Conservation (phyloP, 305 asterid genomes). For the Fraxinus baroniana region DNA sequence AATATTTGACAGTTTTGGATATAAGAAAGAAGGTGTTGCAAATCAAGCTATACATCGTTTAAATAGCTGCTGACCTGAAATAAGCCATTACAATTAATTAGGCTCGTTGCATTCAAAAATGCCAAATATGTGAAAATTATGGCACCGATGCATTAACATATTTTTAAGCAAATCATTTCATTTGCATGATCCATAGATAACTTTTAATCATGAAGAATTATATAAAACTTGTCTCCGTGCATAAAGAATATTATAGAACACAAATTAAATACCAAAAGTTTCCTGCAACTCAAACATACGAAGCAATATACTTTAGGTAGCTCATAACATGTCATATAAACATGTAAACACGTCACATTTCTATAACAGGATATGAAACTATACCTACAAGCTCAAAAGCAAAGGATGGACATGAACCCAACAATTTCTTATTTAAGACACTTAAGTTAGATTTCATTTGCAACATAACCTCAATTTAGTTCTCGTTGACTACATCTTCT, state of each 20-base stretch:
- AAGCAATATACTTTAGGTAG: not conserved
- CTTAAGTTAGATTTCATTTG: not conserved
- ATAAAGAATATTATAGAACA: not conserved
- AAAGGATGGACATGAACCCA: not conserved
- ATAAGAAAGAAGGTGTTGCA: not conserved
- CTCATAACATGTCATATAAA: not conserved
- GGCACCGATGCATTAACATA: not conserved
- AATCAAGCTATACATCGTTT: not conserved
- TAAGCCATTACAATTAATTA: not conserved
- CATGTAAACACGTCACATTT: not conserved
- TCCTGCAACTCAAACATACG: not conserved
- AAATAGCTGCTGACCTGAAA: not conserved
- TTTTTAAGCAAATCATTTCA: not conserved
- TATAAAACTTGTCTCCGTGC: not conserved
- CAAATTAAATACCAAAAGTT: not conserved
- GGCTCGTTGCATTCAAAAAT: not conserved
- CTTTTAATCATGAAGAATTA: not conserved
- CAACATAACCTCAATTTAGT: not conserved
- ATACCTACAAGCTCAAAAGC: not conserved
- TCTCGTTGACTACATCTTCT: not conserved
- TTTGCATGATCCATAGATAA: not conserved
- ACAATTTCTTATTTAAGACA: not conserved
- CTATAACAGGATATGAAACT: not conserved
- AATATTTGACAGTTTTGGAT: not conserved
- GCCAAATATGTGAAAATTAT: not conserved